Conservation (phyloP, 2,329 filamentous ascomycete species). For the Epichloe glyceriae region DNA sequence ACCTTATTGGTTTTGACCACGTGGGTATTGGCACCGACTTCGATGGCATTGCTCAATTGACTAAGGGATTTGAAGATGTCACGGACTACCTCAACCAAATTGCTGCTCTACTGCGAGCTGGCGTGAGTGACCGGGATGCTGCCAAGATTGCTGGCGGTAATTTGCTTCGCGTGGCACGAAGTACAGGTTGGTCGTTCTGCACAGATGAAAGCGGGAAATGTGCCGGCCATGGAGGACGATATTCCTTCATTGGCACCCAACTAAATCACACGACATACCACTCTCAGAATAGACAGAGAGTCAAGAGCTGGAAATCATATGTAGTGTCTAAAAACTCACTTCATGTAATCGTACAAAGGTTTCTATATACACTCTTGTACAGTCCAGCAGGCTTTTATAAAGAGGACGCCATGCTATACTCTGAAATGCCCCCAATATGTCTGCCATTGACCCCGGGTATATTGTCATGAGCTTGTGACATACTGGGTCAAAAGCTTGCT, state of each 20-base stretch:
- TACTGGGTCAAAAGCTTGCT: background rate
- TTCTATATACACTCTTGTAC: conserved; percentile 20
- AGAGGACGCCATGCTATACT: background rate
- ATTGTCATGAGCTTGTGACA: no score
- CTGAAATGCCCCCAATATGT: background rate
- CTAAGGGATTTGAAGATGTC: conserved; percentile 71
- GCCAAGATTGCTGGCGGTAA: conserved; percentile 70
- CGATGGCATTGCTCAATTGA: conserved; percentile 58
- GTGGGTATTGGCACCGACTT: conserved; percentile 86
- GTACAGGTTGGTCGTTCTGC: conserved; percentile 60
- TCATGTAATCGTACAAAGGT: conserved; percentile 15
- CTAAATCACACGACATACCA: background rate
- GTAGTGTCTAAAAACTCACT: background rate
- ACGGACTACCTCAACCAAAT: conserved; percentile 71
- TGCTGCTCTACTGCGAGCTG: conserved; percentile 57
- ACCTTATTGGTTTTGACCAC: conserved; percentile 72
- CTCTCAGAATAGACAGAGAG: background rate
- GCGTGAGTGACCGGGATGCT: conserved; percentile 61
- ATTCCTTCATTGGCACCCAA: background rate
- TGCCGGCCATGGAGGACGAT: conserved; percentile 37
- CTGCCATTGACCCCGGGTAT: no score
- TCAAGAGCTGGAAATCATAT: background rate
- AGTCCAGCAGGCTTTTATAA: conserved; percentile 3
- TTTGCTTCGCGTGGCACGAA: conserved; percentile 67
- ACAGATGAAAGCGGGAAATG: conserved; percentile 47